Base-by-base conservation (phyloP, 1,139 yeast species). In the Wickerhamiella infanticola region DNA sequence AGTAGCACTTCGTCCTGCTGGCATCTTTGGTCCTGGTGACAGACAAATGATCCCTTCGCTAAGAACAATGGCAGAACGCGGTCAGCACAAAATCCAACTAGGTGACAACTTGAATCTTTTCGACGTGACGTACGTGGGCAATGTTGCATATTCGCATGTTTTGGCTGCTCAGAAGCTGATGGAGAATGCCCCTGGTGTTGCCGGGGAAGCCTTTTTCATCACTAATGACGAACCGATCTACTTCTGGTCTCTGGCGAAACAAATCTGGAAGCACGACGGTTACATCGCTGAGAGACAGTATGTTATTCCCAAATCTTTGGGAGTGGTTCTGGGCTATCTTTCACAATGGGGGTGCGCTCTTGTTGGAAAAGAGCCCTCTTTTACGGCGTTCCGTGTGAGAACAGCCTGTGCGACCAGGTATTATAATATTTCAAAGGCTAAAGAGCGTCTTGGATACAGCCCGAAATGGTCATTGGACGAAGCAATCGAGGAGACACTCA, bases 51-150 rank as follows among this genome's bases (percentile, higher is more conserved):
- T 93, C 43, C 98, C 98, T 4, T 95, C 95, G 2, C 69, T 93
- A 49, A 75, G 95, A 58, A 74, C 74, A 18, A 95, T 86, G 43
- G 90, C 95, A 3, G 73, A 73, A 52, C 68, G 77, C 48, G 95
- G 94, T 13, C 97, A 90, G 62, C 81, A 90, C 35, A 82, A 81
- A 62, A 85, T 84, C 63, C 98, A 93, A 63, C 70, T 93, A 44
- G 98, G 99, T 53, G 90, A 84, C 62, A 93, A 93, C 64, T 77
- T 82, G 62, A 90, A 90, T 60, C 66, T 93, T 49, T 93, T 90
- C 58, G 99, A 93, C 61, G 86, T 95, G 81, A 86, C 97, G 0
- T 93, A 86, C 58, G 98, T 82, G n/a, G 97, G 96, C n/a, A 93
- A 93, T 63, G 97, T 93, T 24, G 98, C 98, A 0, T 94, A 86